Conservation (phyloP, 164 flowering plant genomes). For the Kingdonia uniflora region DNA sequence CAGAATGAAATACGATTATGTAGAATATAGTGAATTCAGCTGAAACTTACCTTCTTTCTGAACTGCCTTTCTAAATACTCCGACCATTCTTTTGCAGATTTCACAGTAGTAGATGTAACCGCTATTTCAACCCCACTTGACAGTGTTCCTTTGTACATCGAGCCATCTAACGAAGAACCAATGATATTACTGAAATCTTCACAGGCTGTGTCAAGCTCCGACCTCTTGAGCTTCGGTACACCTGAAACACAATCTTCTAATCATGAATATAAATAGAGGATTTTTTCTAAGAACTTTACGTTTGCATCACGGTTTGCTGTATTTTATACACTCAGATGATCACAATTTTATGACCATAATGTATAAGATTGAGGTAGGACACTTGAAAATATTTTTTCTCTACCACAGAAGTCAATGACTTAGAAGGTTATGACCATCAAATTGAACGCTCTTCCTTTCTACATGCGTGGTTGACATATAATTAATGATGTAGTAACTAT, state of each 20-base stretch:
- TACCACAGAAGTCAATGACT: too few species aligned
- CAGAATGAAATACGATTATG: background rate
- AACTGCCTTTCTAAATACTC: conserved; percentile 42
- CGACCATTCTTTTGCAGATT: conserved; percentile 56
- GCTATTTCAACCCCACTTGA: conserved; percentile 87
- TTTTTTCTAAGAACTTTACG: too few species aligned
- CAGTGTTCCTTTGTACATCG: conserved; percentile 66
- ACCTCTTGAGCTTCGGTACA: conserved; percentile 17
- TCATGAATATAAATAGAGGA: too few species aligned
- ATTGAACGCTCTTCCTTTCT: too few species aligned
- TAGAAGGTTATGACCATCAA: too few species aligned
- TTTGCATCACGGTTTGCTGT: too few species aligned
- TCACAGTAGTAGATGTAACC: conserved; percentile 35
- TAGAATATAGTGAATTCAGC: background rate
- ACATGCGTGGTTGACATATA: too few species aligned
- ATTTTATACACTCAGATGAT: too few species aligned
- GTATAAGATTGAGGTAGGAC: too few species aligned
- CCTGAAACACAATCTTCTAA: conserved; percentile 8
- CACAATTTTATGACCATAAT: too few species aligned
- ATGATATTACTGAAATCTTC: conserved; percentile 91
- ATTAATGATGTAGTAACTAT: too few species aligned
- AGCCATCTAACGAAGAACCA: conserved; percentile 47
- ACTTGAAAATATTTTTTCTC: too few species aligned
- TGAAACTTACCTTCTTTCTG: conserved; percentile 51
- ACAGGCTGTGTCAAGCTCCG: conserved; percentile 19